Percentiles rank a stretch among this genome's conserved stretches.
phyloP scores from a whole-genome alignment of 352 stramenopile genomes.

The Phytophthora sansomeana region DNA sequence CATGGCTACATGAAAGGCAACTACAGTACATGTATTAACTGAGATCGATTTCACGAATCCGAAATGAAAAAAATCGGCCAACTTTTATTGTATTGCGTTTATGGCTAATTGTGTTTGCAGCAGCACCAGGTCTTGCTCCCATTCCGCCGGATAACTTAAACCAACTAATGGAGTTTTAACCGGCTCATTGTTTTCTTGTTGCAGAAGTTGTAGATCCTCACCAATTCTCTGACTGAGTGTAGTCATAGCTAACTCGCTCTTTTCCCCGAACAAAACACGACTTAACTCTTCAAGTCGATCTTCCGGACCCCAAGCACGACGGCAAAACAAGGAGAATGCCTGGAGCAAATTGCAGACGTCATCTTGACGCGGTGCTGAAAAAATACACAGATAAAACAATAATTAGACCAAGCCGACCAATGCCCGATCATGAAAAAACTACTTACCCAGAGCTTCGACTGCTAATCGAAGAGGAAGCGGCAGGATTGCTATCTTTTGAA shows the following conservation, averaged over 20 bases:
- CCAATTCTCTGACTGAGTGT: background rate
- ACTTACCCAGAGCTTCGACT: slow-evolving; percentile 27
- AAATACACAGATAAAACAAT: background rate
- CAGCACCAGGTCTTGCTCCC: slow-evolving; percentile 34
- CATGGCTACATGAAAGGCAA: too few relatives aligned
- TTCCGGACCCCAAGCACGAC: slow-evolving; percentile 17
- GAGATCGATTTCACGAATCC: too few relatives aligned
- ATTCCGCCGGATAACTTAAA: slow-evolving; percentile 26
- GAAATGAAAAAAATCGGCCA: too few relatives aligned
- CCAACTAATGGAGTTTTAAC: slow-evolving; percentile 4
- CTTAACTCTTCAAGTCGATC: background rate
- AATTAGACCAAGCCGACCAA: slow-evolving; percentile 1
- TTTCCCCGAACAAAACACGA: slow-evolving; percentile 29
- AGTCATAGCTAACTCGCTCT: slow-evolving; percentile 14
- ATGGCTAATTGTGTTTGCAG: slow-evolving; percentile 24
- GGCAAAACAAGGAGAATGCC: slow-evolving; percentile 26
- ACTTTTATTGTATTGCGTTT: background rate
- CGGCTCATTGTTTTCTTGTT: background rate
- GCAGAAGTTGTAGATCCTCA: background rate
- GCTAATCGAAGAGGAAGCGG: slow-evolving; percentile 26
- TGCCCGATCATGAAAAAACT: background rate
- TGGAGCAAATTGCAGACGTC: slow-evolving; percentile 17
- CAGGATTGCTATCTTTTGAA: background rate
- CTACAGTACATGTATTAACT: too few relatives aligned
- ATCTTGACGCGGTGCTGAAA: slow-evolving; percentile 18